Conservation (phyloP, 352 stramenopile species). For the Pythium pyrilobum region DNA sequence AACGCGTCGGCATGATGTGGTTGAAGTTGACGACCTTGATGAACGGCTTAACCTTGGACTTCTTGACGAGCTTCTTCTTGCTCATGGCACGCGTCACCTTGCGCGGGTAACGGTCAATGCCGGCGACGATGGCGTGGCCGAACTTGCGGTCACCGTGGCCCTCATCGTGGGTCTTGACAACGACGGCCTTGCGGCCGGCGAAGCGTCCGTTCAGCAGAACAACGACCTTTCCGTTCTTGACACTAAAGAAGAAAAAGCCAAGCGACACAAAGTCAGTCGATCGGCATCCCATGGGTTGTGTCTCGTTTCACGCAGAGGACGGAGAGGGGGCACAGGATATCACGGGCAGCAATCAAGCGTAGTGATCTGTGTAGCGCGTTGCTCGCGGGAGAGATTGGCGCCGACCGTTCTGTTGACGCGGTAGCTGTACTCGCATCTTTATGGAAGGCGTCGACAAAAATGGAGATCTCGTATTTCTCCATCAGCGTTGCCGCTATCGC, state of each 20-base stretch:
- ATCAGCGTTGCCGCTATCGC: too few species aligned
- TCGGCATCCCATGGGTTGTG: background rate
- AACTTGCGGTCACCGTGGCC: constrained; percentile 96
- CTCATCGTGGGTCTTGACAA: constrained; percentile 98
- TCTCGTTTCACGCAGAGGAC: too few species aligned
- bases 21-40: constrained; percentile 99
- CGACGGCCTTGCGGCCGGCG: constrained; percentile 98
- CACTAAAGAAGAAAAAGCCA: constrained; percentile 40
- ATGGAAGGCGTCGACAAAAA: too few species aligned
- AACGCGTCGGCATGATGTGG: constrained; percentile 99
- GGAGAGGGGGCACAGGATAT: too few species aligned
- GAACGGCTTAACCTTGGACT: constrained; percentile 98
- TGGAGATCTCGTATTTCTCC: too few species aligned
- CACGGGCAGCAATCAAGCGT: too few species aligned
- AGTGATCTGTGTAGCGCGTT: too few species aligned
- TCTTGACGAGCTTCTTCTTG: constrained; percentile 97
- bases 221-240: constrained; percentile 99
- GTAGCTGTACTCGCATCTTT: too few species aligned
- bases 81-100: constrained; percentile 98
- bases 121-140: constrained; percentile 95
- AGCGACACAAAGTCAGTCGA: constrained; percentile 1
- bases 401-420: too few species aligned
- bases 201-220: constrained; percentile 98
- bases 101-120: constrained; percentile 94
- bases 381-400: too few species aligned